Evolutionary conservation across 139 green algal genomes (phyloP).

Genomic region (Coelastrella sp.): DNA sequence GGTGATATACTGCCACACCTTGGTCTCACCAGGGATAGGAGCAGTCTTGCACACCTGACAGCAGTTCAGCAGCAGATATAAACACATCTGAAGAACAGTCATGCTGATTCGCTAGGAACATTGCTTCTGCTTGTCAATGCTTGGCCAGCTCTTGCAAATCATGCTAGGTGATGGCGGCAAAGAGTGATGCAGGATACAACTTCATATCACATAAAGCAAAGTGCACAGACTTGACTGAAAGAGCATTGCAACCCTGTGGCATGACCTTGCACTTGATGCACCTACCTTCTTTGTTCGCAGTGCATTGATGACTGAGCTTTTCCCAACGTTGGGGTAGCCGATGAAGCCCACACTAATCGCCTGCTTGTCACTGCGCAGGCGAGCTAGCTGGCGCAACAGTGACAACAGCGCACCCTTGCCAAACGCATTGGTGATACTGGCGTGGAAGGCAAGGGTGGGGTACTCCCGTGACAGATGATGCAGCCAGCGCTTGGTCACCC

Average conservation of each 20-base stretch:
- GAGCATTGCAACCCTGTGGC: neutral
- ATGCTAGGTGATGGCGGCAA: too few species aligned
- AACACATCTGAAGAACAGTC: too few species aligned
- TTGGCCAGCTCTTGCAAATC: too few species aligned
- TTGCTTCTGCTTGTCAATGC: neutral
- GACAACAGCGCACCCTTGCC: conserved; percentile 94
- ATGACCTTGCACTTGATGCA: neutral
- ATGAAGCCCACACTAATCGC: conserved; percentile 98
- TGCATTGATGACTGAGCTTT: conserved; percentile 99
- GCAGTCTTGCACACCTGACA: conserved; percentile 94
- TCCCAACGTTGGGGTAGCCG: conserved; percentile 99
- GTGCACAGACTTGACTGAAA: neutral
- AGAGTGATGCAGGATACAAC: too few species aligned
- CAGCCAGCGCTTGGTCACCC: conserved; percentile 98
- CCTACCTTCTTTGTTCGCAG: conserved; percentile 93
- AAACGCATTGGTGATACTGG: conserved; percentile 97
- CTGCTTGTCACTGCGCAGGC: conserved; percentile 95
- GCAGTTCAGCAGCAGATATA: too few species aligned
- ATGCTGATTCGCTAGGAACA: neutral
- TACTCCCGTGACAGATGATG: conserved; percentile 90
- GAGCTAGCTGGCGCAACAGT: conserved; percentile 86
- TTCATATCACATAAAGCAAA: neutral
- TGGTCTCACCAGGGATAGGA: conserved; percentile 97
- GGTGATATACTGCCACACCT: conserved; percentile 99
- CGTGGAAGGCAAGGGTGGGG: conserved; percentile 98